Percentiles rank a stretch among this genome's conserved stretches.
phyloP scores from a whole-genome alignment of 1,284 basidiomycete species.

The Ganoderma lucidum region DNA sequence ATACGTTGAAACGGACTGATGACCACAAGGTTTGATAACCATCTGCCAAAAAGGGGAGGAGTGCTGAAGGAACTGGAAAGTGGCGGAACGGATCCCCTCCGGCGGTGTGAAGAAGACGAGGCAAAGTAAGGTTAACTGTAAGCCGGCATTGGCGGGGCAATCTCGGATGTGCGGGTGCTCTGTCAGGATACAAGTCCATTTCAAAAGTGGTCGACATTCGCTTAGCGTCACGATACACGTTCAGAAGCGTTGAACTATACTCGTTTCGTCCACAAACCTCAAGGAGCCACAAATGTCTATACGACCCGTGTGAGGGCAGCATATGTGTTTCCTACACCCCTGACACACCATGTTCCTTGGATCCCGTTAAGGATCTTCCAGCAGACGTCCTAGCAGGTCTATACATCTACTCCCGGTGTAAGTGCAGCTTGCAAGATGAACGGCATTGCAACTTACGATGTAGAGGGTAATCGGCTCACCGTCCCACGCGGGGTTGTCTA shows the following conservation, averaged over 20 bases:
- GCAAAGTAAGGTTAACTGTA: background rate
- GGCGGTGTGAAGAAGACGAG: background rate
- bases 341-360: background rate
- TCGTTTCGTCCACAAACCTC: background rate
- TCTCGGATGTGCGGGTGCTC: background rate
- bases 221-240: background rate
- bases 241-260: too few relatives aligned
- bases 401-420: slow-evolving; percentile 16
- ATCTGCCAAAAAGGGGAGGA: background rate
- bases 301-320: background rate
- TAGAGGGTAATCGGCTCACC: slow-evolving; percentile 19
- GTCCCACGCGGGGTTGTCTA: slow-evolving; percentile 21
- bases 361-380: background rate
- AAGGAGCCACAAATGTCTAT: background rate
- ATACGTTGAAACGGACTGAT: background rate
- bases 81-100: background rate
- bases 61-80: background rate
- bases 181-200: background rate
- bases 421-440: background rate
- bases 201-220: background rate
- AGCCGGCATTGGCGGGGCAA: background rate
- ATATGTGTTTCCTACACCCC: background rate
- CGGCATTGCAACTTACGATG: slow-evolving; percentile 14
- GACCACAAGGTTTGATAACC: background rate
- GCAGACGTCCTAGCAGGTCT: background rate